Base-by-base conservation (phyloP, 179 eudicot genomes). In the Corrigiola litoralis region DNA sequence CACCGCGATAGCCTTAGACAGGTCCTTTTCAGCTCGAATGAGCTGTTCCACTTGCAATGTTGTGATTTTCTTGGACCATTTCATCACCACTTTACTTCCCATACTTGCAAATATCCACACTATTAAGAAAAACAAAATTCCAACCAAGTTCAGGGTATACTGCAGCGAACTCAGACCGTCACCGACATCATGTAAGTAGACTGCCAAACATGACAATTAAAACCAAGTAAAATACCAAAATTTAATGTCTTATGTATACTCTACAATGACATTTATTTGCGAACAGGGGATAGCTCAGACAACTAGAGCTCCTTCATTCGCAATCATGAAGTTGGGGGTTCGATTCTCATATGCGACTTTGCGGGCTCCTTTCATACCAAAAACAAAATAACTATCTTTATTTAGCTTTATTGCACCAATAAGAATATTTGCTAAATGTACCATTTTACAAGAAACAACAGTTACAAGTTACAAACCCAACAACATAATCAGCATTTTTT, bases 1-100 rank as follows among this genome's bases (percentile, higher is more conserved):
- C 44, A 90, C 38, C 0, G 75, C 33, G 58, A 82, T 65, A 21
- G 97, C 97, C 50, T 79, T 94, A 20, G 80, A 64, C 36, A 86
- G 49, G 75, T 90, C 80, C 57, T 79, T 90, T 73, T 94, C 97
- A 5, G 91, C 82, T 72, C 80, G 74, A 45, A 90, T 83, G 41
- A 90, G 77, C 70, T 83, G 81, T 70, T 80, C 87, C 44, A 92
- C 98, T 51, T 82, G 81, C 14, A 83, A 44, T 58, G 84, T 54
- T 16, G 90, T 81, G 41, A 87, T 75, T 34, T 85, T 68, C 66
- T 84, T 92, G 8, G 88, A 79, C 97, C 98, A 90, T 75, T 85
- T 87, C 51, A 82, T 75, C 40, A 61, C 61, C 13, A 58, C 27
- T 69, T 73, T 85, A 63, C 76, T 80, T 32, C 79, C 74, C 85